A percentile compares a stretch with the other conserved stretches of the same genome.
Evolutionary conservation across 306 rosid genomes (phyloP).

Genomic region (Lathyrus oleraceus): DNA sequence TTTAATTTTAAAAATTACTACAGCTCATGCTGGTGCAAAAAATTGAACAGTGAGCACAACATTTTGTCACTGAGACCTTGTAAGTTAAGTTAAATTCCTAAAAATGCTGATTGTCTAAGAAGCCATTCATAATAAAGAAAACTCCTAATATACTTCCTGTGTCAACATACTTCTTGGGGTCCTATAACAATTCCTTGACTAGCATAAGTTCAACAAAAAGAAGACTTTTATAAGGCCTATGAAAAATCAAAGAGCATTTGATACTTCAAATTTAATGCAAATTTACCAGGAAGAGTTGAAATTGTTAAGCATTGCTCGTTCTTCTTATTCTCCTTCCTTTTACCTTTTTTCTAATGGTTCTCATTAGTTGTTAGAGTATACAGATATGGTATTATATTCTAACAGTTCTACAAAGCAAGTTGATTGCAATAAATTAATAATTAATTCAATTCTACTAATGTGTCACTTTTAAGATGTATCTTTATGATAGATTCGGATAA

Average conservation of each 20-base stretch:
- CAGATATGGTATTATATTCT: not conserved
- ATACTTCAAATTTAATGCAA: not conserved
- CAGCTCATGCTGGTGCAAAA: not conserved
- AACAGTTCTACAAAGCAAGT: not conserved
- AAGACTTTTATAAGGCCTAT: not conserved
- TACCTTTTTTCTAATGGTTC: constrained; percentile 2
- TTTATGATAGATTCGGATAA: not conserved
- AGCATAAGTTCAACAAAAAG: constrained; percentile 5
- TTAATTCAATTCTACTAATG: constrained; percentile 5
- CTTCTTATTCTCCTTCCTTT: constrained; percentile 2
- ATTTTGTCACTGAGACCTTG: not conserved
- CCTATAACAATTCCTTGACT: not conserved
- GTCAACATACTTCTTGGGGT: constrained; percentile 1
- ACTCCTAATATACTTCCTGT: not conserved
- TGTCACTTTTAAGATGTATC: no score
- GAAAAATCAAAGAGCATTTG: constrained; percentile 2
- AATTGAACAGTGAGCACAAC: not conserved
- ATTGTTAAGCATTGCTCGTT: constrained; percentile 5
- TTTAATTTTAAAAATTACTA: not conserved
- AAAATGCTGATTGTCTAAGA: no score
- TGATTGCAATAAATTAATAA: constrained; percentile 13
- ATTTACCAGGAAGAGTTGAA: constrained; percentile 5
- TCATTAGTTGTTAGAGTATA: not conserved
- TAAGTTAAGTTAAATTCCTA: not conserved
- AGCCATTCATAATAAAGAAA: constrained; percentile 1